A percentile compares a stretch with the other conserved stretches of the same genome.
These are phyloP conservation scores for Lophiotrema nucula DNA, from an alignment of 495 filamentous ascomycete genomes.

Conservation along the genomic window DNA sequence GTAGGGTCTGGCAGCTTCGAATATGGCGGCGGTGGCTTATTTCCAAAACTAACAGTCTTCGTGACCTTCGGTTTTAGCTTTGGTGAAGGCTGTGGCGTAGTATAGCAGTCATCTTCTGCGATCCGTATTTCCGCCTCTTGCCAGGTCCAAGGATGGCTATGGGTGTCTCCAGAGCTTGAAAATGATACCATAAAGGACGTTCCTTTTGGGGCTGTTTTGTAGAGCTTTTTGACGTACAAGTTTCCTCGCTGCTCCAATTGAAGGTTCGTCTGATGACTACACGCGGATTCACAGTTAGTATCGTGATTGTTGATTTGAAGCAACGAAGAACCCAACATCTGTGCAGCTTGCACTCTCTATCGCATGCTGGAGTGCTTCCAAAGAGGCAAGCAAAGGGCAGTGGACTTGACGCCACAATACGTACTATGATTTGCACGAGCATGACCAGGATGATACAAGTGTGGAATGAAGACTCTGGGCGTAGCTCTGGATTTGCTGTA, in stretches of 20 bases:
- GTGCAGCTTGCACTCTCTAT: no score
- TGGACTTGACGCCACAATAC: no score
- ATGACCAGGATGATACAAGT: constrained; percentile 29
- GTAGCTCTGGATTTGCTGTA: constrained; percentile 28
- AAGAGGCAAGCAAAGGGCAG: no score
- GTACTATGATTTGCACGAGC: constrained; percentile 29
- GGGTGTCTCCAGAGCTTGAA: constrained; percentile 11
- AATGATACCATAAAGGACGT: constrained; percentile 33
- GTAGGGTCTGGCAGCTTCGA: constrained; percentile 11
- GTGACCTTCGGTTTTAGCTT: constrained; percentile 17
- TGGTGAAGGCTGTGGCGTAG: background rate
- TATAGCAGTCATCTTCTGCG: constrained; percentile 8
- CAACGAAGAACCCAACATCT: no score
- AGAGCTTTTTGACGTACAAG: constrained; percentile 14
- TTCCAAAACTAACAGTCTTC: constrained; percentile 28
- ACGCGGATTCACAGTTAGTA: no score
- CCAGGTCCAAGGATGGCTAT: constrained; percentile 22
- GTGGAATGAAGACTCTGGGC: constrained; percentile 26
- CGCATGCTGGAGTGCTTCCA: no score
- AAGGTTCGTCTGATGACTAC: constrained; percentile 30
- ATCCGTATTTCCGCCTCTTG: constrained; percentile 33
- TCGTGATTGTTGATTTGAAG: no score
- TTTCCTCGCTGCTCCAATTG: constrained; percentile 28
- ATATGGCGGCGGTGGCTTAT: constrained; percentile 30
- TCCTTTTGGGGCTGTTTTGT: background rate